Base-by-base conservation (phyloP, 2,329 filamentous ascomycete genomes). In the Penicillium sp. region DNA sequence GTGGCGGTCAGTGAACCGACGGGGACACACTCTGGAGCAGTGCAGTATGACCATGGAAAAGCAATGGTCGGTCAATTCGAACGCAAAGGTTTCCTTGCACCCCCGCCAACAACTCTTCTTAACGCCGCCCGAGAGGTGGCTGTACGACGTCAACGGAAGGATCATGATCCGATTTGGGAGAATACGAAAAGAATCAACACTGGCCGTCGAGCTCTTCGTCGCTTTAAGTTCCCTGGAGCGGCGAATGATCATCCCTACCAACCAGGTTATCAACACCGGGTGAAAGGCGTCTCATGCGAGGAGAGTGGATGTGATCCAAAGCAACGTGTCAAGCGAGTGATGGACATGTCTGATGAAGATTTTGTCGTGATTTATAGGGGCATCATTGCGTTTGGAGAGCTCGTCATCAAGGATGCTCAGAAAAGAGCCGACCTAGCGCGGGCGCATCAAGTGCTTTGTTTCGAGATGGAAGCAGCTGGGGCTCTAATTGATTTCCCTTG, bases 371-470 rank as follows among this genome's bases (percentile, higher is more conserved):
- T 33, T 3, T 57, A 64, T 33, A 15, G 52, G 45, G 62, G 60
- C 4, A 54, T 46, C 23, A 63, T 64, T 24, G 63, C 61, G 8
- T 58, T 59, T 31, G 61, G 57, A 1, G 56, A 59, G 10, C 18
- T 56, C 1, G 51, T 63, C 13, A 53, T 64, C 2, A 61, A 57
- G 34, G 47, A 65, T 47, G 55, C 53, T 16, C 18, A 34, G 60
- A 49, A 8, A 10, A 24, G 47, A 3, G 57, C 61, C 36, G 6
- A 41, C 1, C 23, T 61, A n/a, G 53, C 52, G 1, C 16, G 47
- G 34, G 39, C 53, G 23, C n/a, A 56, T 36, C 49, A 50, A 4
- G 41, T 56, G 10, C 28, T 54, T 4, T 63, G 58, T 24, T 60
- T 58, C 23, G 53, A 60, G 21, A 58, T 48, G 44, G 58, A 60